A percentile compares a stretch with the other conserved stretches of the same genome.
Evolutionary conservation across 768 basidiomycete genomes (phyloP).

Genomic region (Tricholoma saponaceum): DNA sequence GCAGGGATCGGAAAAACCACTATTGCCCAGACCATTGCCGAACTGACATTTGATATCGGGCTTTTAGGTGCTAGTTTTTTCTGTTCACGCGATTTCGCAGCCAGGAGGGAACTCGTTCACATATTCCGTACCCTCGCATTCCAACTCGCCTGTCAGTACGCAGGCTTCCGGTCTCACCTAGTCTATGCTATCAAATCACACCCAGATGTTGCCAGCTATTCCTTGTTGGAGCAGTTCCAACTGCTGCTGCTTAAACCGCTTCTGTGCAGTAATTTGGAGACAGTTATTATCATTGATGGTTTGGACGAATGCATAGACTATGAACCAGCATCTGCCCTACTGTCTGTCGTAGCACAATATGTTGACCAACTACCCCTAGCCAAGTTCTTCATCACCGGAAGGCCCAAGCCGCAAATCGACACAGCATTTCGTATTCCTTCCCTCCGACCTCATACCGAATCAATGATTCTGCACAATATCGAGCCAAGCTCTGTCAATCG

Average conservation of each 20-base stretch:
- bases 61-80: constrained; percentile 20
- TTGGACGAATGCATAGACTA: constrained; percentile 19
- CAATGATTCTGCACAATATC: not conserved
- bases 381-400: constrained; percentile 2
- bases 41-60: not conserved
- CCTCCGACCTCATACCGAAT: not conserved
- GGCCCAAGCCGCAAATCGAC: not conserved
- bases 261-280: constrained; percentile 7
- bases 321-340: not conserved
- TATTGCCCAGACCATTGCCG: constrained; percentile 11
- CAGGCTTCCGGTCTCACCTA: constrained; percentile 6
- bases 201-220: constrained; percentile 6
- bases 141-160: constrained; percentile 8
- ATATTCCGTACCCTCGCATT: constrained; percentile 18
- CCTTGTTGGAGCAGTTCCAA: constrained; percentile 8
- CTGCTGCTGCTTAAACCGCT: constrained; percentile 10
- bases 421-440: not conserved
- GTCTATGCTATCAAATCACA: constrained; percentile 3
- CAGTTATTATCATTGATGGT: constrained; percentile 14
- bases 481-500: not conserved
- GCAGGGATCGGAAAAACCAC: constrained; percentile 20
- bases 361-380: no score
- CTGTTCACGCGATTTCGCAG: constrained; percentile 13
- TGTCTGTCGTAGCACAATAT: not conserved
- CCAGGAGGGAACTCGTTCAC: constrained; percentile 7